These are phyloP conservation scores for Suillus ampliporus DNA, from an alignment of 768 basidiomycete species.

Conservation along the genomic window DNA sequence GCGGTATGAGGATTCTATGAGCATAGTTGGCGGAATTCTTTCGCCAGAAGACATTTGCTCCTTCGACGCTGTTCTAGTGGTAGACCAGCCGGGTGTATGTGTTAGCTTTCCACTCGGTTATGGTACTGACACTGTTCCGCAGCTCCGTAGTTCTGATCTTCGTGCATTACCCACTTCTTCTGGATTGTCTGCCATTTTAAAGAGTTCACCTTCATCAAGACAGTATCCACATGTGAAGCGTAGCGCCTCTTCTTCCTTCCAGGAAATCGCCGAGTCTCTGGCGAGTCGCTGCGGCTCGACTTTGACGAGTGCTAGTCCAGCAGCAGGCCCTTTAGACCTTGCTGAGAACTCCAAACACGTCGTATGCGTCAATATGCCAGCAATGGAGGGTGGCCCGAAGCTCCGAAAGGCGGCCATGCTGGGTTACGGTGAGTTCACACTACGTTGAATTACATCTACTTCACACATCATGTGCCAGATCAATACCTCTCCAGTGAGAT, in stretches of 20 bases:
- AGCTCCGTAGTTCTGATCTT: constrained; percentile 83
- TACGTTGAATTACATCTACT: neutral
- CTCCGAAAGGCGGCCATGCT: constrained; percentile 54
- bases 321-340: constrained; percentile 41
- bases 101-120: neutral
- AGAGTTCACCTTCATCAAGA: constrained; percentile 55
- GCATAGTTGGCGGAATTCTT: constrained; percentile 52
- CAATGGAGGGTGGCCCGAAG: constrained; percentile 45
- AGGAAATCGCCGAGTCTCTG: constrained; percentile 48
- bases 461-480: constrained; percentile 40
- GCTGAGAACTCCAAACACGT: constrained; percentile 56
- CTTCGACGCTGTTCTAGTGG: constrained; percentile 68
- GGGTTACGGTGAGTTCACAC: constrained; percentile 55
- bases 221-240: constrained; percentile 65
- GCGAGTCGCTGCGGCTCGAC: constrained; percentile 59
- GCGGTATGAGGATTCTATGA: constrained; percentile 32
- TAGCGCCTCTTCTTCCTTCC: constrained; percentile 33
- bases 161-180: constrained; percentile 60
- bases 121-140: constrained; percentile 13
- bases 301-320: constrained; percentile 48
- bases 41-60: constrained; percentile 56
- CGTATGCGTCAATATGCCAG: constrained; percentile 60
- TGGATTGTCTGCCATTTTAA: constrained; percentile 52
- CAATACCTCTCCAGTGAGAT: constrained; percentile 54
- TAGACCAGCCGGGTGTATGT: constrained; percentile 77